Conservation (phyloP, 164 flowering plant species). For the Euptelea pleiosperma region DNA sequence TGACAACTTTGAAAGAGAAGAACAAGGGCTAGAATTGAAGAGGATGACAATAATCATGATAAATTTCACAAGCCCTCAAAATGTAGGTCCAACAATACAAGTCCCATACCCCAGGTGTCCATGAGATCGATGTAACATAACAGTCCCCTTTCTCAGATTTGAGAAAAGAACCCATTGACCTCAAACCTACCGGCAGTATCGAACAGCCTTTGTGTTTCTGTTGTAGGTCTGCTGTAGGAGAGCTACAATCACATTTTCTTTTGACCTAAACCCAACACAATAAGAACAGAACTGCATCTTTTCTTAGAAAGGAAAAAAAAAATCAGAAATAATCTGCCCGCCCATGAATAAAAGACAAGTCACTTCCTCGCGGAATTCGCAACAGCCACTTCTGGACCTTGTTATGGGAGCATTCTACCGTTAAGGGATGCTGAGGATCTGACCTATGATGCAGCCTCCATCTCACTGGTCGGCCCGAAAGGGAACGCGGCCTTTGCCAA, state of each 20-base stretch:
- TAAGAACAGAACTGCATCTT: conserved; percentile 39
- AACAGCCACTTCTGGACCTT: conserved; percentile 31
- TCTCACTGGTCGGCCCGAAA: conserved; percentile 23
- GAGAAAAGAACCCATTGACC: conserved; percentile 29
- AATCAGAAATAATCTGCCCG: conserved; percentile 39
- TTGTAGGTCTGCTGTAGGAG: conserved; percentile 41
- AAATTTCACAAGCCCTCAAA: too few species aligned
- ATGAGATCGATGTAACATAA: conserved; percentile 11
- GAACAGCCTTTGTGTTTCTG: conserved; percentile 37
- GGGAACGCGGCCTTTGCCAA: conserved; percentile 29
- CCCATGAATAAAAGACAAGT: conserved; percentile 32
- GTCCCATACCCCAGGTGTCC: too few species aligned
- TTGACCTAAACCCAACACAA: conserved; percentile 45
- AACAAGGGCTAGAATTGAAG: conserved; percentile 7
- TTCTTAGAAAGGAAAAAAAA: conserved; percentile 22
- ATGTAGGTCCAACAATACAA: too few species aligned
- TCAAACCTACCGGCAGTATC: conserved; percentile 43
- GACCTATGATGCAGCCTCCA: conserved; percentile 28
- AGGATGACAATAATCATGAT: too few species aligned
- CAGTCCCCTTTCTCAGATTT: conserved; percentile 3
- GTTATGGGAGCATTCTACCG: conserved; percentile 17
- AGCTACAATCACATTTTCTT: conserved; percentile 53
- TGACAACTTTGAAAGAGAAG: neutral
- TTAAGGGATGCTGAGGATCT: conserved; percentile 23
- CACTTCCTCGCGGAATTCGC: conserved; percentile 37